Percentiles rank a stretch among this genome's conserved stretches.
Evolutionary conservation across 345 rosid genomes (phyloP).

Genomic region (Aquilaria yunnanensis): DNA sequence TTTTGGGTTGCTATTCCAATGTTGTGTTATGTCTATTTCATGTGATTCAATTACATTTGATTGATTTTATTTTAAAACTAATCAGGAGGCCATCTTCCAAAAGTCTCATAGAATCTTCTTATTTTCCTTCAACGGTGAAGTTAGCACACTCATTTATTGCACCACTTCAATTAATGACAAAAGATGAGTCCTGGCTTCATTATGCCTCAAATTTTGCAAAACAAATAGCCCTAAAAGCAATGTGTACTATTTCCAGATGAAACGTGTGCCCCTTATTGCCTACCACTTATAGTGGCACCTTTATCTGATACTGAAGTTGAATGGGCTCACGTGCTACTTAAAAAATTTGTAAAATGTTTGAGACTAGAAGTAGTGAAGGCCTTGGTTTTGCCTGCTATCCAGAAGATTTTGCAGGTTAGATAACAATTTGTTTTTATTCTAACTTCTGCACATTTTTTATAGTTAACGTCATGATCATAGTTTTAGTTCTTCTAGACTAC

Average conservation of each 20-base stretch:
- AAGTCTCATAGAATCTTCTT: slow-evolving; percentile 75
- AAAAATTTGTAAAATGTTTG: slow-evolving; percentile 68
- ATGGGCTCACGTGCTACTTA: slow-evolving; percentile 68
- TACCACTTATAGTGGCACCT: slow-evolving; percentile 55
- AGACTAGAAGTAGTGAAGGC: slow-evolving; percentile 58
- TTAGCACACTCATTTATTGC: slow-evolving; percentile 79
- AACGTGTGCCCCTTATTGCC: slow-evolving; percentile 68
- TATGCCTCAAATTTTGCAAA: slow-evolving; percentile 83
- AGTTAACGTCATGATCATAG: slow-evolving; percentile 17
- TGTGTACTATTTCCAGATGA: slow-evolving; percentile 83
- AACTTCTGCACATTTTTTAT: slow-evolving; percentile 7
- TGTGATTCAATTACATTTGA: slow-evolving; percentile 5
- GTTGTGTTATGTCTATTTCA: background rate
- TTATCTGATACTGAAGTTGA: slow-evolving; percentile 68
- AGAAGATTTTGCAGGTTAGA: slow-evolving; percentile 87
- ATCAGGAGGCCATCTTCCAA: slow-evolving; percentile 86
- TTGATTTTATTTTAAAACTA: slow-evolving; percentile 14
- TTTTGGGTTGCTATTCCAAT: background rate
- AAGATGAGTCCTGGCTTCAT: slow-evolving; percentile 54
- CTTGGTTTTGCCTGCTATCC: slow-evolving; percentile 68
- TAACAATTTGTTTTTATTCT: slow-evolving; percentile 18
- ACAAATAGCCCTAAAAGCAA: slow-evolving; percentile 73
- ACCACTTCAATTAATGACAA: slow-evolving; percentile 73
- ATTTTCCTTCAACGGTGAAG: slow-evolving; percentile 72
- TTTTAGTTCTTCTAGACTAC: slow-evolving; percentile 51